Evolutionary conservation across 1,284 basidiomycete species (phyloP).

Genomic region (Sporisorium scitamineum): DNA sequence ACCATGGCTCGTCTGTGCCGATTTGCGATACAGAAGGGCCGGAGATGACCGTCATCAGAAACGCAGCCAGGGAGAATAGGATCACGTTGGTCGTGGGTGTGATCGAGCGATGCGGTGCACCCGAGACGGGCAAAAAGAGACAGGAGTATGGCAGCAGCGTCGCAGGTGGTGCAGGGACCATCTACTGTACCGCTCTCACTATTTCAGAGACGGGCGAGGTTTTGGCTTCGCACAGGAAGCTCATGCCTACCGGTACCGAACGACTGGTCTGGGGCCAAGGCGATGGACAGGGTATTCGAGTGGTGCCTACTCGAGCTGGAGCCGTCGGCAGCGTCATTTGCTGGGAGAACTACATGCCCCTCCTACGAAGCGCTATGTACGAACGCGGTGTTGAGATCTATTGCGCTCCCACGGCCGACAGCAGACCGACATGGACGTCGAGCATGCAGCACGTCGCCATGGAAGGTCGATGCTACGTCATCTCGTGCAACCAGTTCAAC

Average conservation of each 20-base stretch:
- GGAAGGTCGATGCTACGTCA: conserved; percentile 81
- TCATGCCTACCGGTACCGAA: conserved; percentile 79
- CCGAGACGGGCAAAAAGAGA: conserved; percentile 31
- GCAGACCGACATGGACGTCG: conserved; percentile 76
- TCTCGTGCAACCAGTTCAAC: conserved; percentile 75
- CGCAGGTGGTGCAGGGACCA: conserved; percentile 73
- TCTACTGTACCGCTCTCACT: conserved; percentile 79
- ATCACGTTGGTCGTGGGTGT: conserved; percentile 76
- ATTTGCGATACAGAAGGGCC: conserved; percentile 45
- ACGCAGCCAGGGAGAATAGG: conserved; percentile 36
- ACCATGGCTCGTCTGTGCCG: conserved; percentile 43
- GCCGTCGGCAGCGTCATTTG: conserved; percentile 39
- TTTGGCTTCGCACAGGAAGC: conserved; percentile 78
- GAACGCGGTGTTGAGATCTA: conserved; percentile 76
- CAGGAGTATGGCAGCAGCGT: conserved; percentile 36
- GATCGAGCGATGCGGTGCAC: conserved; percentile 73
- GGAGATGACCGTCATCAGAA: conserved; percentile 38
- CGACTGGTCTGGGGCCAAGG: conserved; percentile 78
- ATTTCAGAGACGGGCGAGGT: conserved; percentile 75
- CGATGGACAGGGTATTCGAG: conserved; percentile 64
- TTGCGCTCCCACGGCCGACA: conserved; percentile 80
- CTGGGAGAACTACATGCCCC: conserved; percentile 78
- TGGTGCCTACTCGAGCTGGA: conserved; percentile 64
- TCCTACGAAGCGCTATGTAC: conserved; percentile 75
- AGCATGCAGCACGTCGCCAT: conserved; percentile 80